Evolutionary conservation across 148 eudicot species (phyloP), one percentile per base, ranked within the genome.

Genomic region (Fagopyrum tataricum): DNA sequence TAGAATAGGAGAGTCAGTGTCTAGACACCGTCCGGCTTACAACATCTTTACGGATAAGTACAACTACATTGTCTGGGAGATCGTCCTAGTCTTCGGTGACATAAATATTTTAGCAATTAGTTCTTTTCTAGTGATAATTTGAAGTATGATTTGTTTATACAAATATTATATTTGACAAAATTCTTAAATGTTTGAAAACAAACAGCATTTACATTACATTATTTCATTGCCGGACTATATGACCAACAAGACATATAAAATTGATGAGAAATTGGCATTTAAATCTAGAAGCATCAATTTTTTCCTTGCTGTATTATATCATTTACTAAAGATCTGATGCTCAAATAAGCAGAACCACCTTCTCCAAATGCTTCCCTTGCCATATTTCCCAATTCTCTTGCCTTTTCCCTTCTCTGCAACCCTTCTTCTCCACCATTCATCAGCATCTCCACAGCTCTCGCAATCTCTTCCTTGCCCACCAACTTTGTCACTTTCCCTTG

Each of bases 381-480:
- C 78, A 76, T 76, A 10, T 41, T 52, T 23, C 51, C 66, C 23
- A 76, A 24, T 52, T 76, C 67, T 68, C 10, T 69, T 8, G 73
- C 78, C 15, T 73, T 68, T 51, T 41, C 43, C 26, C 47, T 68
- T 23, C 49, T 76, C 73, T 39, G 15, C 17, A 42, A 7, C 41
- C 73, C 66, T 42, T 76, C 78, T 21, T 69, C 67, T 7, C 73
- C 71, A 3, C 47, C 71, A 14, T 62, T 59, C 76, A 74, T 74
- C 5, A 74, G 0, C 71, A 5, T 13, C 47, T 67, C 73, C 49
- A 76, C 47, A 6, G 73, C 73, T 13, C 67, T 76, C 21, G 26
- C 55, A 4, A 76, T 58, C 6, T 64, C 71, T 1, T 74, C 76
- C 18, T 64, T 74, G 44, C 31, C 64, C 66, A 74, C 71, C 58